Percentiles rank a stretch among this genome's conserved stretches.
Evolutionary conservation across 257 asterid genomes (phyloP).

Genomic region (Apocynum venetum): DNA sequence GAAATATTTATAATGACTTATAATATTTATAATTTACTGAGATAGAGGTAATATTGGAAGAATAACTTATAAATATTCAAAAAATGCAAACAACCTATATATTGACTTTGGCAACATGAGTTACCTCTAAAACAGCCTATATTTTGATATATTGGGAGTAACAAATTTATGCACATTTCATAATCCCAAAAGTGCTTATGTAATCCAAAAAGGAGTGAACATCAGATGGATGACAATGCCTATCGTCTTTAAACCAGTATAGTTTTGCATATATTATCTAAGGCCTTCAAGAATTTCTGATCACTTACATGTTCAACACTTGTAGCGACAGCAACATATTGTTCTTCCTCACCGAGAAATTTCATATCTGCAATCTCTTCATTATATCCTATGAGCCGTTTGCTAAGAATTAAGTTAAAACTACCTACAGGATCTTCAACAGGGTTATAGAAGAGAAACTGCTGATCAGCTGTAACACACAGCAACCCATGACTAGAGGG

Average conservation of each 20-base stretch:
- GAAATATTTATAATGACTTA: too few species aligned
- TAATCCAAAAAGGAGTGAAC: not conserved
- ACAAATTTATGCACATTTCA: not conserved
- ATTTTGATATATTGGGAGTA: too few species aligned
- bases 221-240: not conserved
- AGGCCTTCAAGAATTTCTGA: not conserved
- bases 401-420: constrained; percentile 50
- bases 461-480: constrained; percentile 94
- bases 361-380: constrained; percentile 96
- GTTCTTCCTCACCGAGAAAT: constrained; percentile 91
- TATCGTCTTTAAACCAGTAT: not conserved
- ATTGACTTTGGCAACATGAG: not conserved
- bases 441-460: constrained; percentile 72
- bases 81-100: not conserved
- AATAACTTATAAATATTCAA: too few species aligned
- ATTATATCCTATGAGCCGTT: constrained; percentile 87
- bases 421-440: constrained; percentile 44
- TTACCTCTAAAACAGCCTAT: not conserved
- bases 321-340: constrained; percentile 87
- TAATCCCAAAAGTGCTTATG: not conserved
- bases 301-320: constrained; percentile 82
- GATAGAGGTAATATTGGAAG: too few species aligned
- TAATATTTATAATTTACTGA: too few species aligned
- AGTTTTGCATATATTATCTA: not conserved
- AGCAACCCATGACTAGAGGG: constrained; percentile 75